Base-by-base conservation (phyloP, 768 basidiomycete genomes). In the Kwoniella bestiolae region DNA sequence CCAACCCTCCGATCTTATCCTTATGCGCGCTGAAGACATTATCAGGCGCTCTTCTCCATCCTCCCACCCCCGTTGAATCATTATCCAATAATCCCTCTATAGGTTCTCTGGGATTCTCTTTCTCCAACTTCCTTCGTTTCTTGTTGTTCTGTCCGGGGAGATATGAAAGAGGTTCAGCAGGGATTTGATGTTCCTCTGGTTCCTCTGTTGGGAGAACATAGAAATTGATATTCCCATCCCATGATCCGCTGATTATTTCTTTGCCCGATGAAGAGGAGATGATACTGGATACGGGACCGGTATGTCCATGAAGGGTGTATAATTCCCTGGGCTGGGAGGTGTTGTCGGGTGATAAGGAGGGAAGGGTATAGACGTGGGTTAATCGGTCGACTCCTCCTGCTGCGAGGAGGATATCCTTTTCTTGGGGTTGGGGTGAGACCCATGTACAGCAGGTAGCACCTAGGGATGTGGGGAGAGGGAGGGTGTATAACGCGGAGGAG, bases 221-320 rank as follows among this genome's bases (percentile, higher is more conserved):
- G 4, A 94, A 72, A 2, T 92, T 91, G 61, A 98, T 85, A 16
- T 93, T 84, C 8, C 86, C 85, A 73, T 99, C 94, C 92, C 93
- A 94, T 0, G 90, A 90, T 0, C 90, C 85, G 0, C 92, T 93
- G 34, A 98, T 83, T 18, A 98, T 82, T 64, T 88, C 86, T 2
- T 85, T 83, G 2, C 90, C 88, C 8, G 84, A 72, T 7, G 78
- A 35, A 61, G 87, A 86, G 0, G 89, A 79, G 0, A 87, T 73
- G 44, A 97, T 83, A 11, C 87, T 89, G 0, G 94, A 89, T 34
- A 97, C 82, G 0, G 93, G 88, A 0, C 86, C 86, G 2, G 91
- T 91, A 80, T 98, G 94, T 1, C 95, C 83, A 72, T 91, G 88
- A 2, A 97, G 84, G 0, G 90, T 89, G 12, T 92, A 87, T 9